A percentile compares a stretch with the other conserved stretches of the same genome.
Conservation (phyloP, 202 grass and related monocot genomes). For the Zizania palustris region DNA sequence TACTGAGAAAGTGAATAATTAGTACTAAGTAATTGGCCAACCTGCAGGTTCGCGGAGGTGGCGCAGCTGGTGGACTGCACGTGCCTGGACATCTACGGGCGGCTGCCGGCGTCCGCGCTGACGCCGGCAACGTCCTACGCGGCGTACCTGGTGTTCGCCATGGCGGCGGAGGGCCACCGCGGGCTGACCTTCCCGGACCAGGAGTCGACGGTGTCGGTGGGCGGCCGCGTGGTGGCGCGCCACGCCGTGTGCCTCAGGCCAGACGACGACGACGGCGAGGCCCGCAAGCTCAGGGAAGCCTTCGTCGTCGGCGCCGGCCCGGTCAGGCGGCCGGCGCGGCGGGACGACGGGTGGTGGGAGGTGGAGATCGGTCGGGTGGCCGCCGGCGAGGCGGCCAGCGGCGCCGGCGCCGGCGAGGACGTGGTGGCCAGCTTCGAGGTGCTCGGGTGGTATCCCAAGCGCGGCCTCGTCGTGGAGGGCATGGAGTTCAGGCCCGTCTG, state of each 20-base stretch:
- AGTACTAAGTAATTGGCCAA: no score
- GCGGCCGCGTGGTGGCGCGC: slow-evolving; percentile 9
- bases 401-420: neutral
- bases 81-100: slow-evolving; percentile 41
- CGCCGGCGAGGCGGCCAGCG: neutral
- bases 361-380: slow-evolving; percentile 41
- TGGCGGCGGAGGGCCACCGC: slow-evolving; percentile 13
- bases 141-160: slow-evolving; percentile 44
- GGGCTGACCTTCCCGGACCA: slow-evolving; percentile 46
- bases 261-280: neutral
- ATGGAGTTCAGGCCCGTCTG: slow-evolving; percentile 38
- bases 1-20: no score
- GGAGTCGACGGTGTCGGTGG: slow-evolving; percentile 38
- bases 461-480: slow-evolving; percentile 33
- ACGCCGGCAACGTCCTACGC: slow-evolving; percentile 35
- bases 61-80: slow-evolving; percentile 48
- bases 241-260: slow-evolving; percentile 48
- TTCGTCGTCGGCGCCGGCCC: neutral
- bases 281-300: slow-evolving; percentile 6
- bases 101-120: slow-evolving; percentile 20
- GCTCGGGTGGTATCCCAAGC: slow-evolving; percentile 47
- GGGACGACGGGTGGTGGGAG: slow-evolving; percentile 44
- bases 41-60: slow-evolving; percentile 45
- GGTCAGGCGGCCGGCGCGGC: neutral
- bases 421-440: slow-evolving; percentile 49